Percentiles rank a stretch among this genome's conserved stretches.
These are phyloP conservation scores for Bertia moriformis DNA, from an alignment of 2,329 filamentous ascomycete genomes.

Conservation along the genomic window DNA sequence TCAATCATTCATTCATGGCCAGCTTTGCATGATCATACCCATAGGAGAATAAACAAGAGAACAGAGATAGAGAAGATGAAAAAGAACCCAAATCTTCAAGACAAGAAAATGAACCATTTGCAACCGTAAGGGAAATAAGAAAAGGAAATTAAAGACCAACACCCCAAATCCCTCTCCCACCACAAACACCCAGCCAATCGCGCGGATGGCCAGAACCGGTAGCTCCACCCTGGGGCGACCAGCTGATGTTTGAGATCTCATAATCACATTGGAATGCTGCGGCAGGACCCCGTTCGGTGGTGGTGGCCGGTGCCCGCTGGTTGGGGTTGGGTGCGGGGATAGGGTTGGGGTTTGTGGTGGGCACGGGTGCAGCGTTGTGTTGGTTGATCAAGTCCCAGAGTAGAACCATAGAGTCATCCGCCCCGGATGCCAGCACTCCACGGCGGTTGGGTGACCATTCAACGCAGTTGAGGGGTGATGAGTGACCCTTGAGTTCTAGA, in stretches of 20 bases:
- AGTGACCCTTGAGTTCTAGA: conserved; percentile 80
- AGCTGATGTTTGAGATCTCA: conserved; percentile 72
- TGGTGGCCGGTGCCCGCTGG: conserved; percentile 33
- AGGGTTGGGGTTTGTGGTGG: neutral
- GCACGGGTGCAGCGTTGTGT: neutral
- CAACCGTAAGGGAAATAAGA: neutral
- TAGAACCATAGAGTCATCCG: conserved; percentile 79
- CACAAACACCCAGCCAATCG: conserved; percentile 79
- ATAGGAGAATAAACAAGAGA: too few relatives aligned
- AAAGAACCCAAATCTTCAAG: neutral
- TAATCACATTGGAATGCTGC: conserved; percentile 77
- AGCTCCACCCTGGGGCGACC: conserved; percentile 52
- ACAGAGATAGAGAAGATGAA: neutral
- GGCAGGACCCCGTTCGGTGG: conserved; percentile 52
- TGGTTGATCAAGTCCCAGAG: conserved; percentile 81
- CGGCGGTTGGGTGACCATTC: conserved; percentile 86
- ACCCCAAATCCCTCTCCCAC: conserved; percentile 70
- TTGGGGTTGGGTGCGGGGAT: conserved; percentile 18
- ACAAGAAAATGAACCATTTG: neutral
- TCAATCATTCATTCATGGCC: too few relatives aligned
- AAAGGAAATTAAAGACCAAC: conserved; percentile 23
- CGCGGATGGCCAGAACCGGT: conserved; percentile 29
- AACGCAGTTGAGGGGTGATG: conserved; percentile 73
- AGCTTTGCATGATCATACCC: too few relatives aligned
- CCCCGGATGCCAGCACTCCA: conserved; percentile 80